phyloP scores from a whole-genome alignment of 2,329 filamentous ascomycete species.

The Boeremia lycopersici region DNA sequence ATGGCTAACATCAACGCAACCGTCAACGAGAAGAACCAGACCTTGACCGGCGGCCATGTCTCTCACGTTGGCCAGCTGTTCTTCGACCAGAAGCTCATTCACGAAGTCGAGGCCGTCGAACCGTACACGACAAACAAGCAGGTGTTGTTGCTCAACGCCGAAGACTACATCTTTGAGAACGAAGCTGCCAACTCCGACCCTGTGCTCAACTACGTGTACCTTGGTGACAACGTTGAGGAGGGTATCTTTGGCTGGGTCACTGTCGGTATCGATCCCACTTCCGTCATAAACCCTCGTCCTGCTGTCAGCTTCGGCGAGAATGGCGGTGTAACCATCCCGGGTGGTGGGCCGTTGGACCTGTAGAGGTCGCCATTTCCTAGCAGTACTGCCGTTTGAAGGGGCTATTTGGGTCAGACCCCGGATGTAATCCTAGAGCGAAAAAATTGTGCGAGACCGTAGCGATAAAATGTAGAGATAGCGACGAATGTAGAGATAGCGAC shows the following conservation, averaged over 20 bases:
- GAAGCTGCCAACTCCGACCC: slow-evolving; percentile 58
- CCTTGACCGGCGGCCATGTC: slow-evolving; percentile 55
- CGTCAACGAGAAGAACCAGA: slow-evolving; percentile 50
- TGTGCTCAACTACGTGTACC: slow-evolving; percentile 61
- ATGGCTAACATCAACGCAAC: slow-evolving; percentile 41
- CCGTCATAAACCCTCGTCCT: slow-evolving; percentile 6
- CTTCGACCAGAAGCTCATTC: slow-evolving; percentile 65
- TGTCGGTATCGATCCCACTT: slow-evolving; percentile 9
- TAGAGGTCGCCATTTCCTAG: too few relatives aligned
- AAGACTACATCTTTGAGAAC: slow-evolving; percentile 56
- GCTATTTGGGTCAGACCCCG: too few relatives aligned
- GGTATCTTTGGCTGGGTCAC: slow-evolving; percentile 33
- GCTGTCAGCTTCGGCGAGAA: slow-evolving; percentile 16
- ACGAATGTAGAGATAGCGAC: too few relatives aligned
- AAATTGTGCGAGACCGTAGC: too few relatives aligned
- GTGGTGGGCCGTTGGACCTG: neutral
- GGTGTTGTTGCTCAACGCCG: slow-evolving; percentile 54
- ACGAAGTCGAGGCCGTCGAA: slow-evolving; percentile 52
- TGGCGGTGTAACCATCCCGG: slow-evolving; percentile 16
- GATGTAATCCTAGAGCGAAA: too few relatives aligned
- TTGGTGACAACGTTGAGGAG: slow-evolving; percentile 53
- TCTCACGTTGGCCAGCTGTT: slow-evolving; percentile 68
- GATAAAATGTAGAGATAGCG: too few relatives aligned
- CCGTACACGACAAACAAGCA: slow-evolving; percentile 51
- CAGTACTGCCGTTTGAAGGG: too few relatives aligned